These are phyloP conservation scores for Dictyostelium intermedium DNA, from an alignment of 78 protist genomes.

Conservation along the genomic window DNA sequence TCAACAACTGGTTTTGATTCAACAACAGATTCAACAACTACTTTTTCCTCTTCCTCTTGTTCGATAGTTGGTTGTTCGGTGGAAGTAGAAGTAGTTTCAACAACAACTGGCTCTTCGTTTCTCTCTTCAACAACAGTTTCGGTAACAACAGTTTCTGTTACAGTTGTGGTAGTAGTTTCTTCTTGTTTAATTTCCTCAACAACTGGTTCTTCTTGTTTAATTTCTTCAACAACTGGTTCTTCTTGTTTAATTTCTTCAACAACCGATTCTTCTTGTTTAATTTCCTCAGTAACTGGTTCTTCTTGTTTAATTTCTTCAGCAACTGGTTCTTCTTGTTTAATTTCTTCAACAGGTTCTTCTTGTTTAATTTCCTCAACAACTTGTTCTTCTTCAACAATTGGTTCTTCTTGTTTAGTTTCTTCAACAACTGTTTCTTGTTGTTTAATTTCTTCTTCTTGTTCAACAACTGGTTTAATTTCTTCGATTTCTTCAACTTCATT, in stretches of 20 bases:
- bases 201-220: slow-evolving; percentile 11
- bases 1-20: not conserved
- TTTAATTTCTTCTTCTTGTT: not conserved
- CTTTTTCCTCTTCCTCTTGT: not conserved
- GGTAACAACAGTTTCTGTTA: not conserved
- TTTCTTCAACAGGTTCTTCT: not conserved
- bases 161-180: not conserved
- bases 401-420: not conserved
- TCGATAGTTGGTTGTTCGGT: slow-evolving; percentile 4
- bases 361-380: not conserved
- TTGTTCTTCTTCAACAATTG: not conserved
- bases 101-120: slow-evolving; percentile 2
- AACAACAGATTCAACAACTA: not conserved
- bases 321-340: not conserved
- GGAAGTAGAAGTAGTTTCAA: not conserved
- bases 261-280: not conserved
- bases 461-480: not conserved
- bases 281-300: not conserved
- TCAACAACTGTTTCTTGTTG: not conserved
- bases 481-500: not conserved
- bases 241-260: not conserved
- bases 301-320: not conserved
- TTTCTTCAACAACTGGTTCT: slow-evolving; percentile 15
- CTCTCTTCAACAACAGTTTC: not conserved
- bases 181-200: slow-evolving; percentile 21